Evolutionary conservation across 768 basidiomycete species (phyloP), one percentile per base, ranked within the genome.

Genomic region (Epithele typhae): DNA sequence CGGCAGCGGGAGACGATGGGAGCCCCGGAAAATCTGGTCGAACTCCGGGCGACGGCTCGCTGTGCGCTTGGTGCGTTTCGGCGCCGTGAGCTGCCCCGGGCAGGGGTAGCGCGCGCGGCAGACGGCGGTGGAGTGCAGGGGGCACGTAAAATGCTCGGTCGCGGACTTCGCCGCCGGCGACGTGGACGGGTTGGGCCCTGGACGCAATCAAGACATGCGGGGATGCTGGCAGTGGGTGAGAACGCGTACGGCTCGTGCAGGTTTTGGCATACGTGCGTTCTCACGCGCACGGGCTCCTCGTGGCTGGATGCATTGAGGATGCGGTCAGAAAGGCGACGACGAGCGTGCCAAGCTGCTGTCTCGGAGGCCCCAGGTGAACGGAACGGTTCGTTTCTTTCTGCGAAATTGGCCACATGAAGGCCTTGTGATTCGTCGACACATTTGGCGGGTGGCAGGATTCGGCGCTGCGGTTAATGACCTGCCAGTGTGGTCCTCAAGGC

Each of bases 151-250:
- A 5, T 25, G 27, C 25, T 43, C 38, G 39, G 37, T n/a, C 24
- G 42, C 46, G 51, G 51, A 44, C 42, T 42, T 35, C 24, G 23
- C 32, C 22, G 27, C 38, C 30, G 24, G 30, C 32, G 35, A 40
- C 51, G 23, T 32, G 24, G 19, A 14, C 24, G n/a, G 37, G 46
- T 27, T 22, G 17, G 27, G 33, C 46, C 42, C 22, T 10, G 40
- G 43, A 45, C 46, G 22, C 48, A 37, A 44, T 52, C 42, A 48
- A n/a, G n/a, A n/a, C 18, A 40, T 18, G 32, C 30, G 25, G 33
- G 36, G 25, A 43, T 10, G 46, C 46, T 52, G 46, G 51, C 51
- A 48, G 27, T 38, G 15, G 51, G 46, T 52, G 46, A 48, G 51
- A 52, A 52, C 35, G 38, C 35, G 15, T 19, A 18, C 37, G 30